phyloP scores from a whole-genome alignment of 2,329 filamentous ascomycete genomes.

The Apiospora rasikravindrae region DNA sequence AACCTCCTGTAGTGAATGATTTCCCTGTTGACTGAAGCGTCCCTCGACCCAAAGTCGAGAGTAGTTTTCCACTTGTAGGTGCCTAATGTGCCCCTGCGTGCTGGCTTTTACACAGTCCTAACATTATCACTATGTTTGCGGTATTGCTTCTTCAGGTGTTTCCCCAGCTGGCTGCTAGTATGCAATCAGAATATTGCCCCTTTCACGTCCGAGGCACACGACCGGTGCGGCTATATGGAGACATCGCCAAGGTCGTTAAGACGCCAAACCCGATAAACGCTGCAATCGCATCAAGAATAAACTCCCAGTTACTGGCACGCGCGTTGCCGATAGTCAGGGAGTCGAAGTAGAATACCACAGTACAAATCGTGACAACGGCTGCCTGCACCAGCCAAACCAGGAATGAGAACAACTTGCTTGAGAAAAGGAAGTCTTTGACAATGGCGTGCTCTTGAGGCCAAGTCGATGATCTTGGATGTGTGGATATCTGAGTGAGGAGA shows the following conservation, averaged over 20 bases:
- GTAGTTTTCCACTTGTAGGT: background rate
- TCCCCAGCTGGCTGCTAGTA: background rate
- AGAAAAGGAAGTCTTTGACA: slow-evolving; percentile 16
- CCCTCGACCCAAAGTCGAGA: too few species aligned
- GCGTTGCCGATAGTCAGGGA: slow-evolving; percentile 11
- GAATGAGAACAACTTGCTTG: slow-evolving; percentile 18
- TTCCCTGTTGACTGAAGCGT: background rate
- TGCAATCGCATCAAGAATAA: slow-evolving; percentile 15
- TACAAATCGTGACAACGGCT: slow-evolving; percentile 18
- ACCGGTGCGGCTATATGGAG: background rate
- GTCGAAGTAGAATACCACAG: slow-evolving; percentile 19
- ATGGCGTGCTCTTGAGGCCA: background rate
- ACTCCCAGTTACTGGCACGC: slow-evolving; percentile 18
- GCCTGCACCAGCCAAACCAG: slow-evolving; percentile 19
- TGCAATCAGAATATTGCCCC: background rate
- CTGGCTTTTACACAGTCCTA: background rate
- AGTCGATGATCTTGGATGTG: background rate
- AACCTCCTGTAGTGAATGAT: background rate
- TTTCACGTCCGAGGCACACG: background rate
- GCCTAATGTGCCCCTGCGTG: background rate
- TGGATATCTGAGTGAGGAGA: background rate
- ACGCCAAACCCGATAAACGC: background rate
- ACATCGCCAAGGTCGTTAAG: background rate
- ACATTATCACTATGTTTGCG: background rate
- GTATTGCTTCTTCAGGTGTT: background rate